These are phyloP conservation scores for Pseudocohnilembus persalinus DNA, from an alignment of 169 alveolate genomes.

Conservation along the genomic window DNA sequence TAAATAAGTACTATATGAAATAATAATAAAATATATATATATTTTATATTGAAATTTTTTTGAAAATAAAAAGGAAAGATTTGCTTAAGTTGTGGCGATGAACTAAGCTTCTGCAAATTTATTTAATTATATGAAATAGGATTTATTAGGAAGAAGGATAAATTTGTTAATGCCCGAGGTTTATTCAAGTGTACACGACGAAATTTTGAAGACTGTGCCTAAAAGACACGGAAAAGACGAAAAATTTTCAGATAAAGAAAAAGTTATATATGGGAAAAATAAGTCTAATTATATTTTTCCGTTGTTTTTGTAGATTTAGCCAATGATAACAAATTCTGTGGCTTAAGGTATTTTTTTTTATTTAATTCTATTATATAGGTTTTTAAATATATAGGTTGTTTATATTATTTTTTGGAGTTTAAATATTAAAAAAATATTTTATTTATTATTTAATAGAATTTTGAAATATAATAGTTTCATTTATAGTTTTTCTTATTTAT, in stretches of 20 bases:
- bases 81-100: constrained; percentile 7
- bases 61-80: not conserved
- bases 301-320: constrained; percentile 1
- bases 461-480: too few species aligned
- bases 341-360: not conserved
- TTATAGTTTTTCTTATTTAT: too few species aligned
- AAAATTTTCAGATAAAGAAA: constrained; percentile 21
- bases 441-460: too few species aligned
- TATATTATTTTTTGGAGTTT: too few species aligned
- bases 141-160: constrained; percentile 19
- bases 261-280: constrained; percentile 22
- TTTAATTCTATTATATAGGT: too few species aligned
- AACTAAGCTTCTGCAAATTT: constrained; percentile 19
- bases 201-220: not conserved
- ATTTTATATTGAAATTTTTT: too few species aligned
- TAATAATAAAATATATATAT: too few species aligned
- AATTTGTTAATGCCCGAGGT: constrained; percentile 21
- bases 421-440: too few species aligned
- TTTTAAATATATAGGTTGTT: too few species aligned
- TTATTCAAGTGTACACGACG: constrained; percentile 13
- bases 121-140: constrained; percentile 15
- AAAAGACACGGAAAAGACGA: constrained; percentile 11
- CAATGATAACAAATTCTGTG: not conserved
- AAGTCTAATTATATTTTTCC: constrained; percentile 29
- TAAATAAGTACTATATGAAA: too few species aligned